Evolutionary conservation across 306 rosid genomes (phyloP).

Genomic region (Fagus sylvatica): DNA sequence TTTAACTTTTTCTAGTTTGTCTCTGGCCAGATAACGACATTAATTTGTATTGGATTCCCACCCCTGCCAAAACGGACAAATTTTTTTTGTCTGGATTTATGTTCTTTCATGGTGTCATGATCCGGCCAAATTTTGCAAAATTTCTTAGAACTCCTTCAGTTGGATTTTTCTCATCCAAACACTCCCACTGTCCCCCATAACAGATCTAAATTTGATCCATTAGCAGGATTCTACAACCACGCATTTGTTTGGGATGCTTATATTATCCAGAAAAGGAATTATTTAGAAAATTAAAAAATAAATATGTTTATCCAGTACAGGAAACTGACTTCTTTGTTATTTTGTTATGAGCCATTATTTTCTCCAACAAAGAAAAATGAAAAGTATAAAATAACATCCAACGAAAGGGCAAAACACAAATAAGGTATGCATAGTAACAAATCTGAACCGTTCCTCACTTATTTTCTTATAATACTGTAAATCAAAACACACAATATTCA

Average conservation of each 20-base stretch:
- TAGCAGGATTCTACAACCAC: neutral
- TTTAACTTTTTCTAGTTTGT: neutral
- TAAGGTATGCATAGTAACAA: no score
- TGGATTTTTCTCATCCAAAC: neutral
- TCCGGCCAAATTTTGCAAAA: neutral
- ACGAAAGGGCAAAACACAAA: no score
- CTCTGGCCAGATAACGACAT: neutral
- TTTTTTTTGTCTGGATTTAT: no score
- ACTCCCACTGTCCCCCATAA: conserved; percentile 7
- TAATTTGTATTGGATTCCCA: neutral
- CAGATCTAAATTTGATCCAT: neutral
- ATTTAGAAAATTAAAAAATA: neutral
- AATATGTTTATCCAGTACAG: neutral
- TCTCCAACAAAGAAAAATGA: neutral
- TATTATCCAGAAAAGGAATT: neutral
- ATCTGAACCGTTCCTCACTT: no score
- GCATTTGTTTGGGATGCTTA: neutral
- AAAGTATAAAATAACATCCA: neutral
- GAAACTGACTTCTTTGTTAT: conserved; percentile 14
- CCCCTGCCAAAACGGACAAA: neutral
- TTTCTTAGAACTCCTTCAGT: neutral
- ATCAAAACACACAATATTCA: no score
- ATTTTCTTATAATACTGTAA: no score
- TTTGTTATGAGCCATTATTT: neutral
- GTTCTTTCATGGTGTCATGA: no score